A percentile compares a stretch with the other conserved stretches of the same genome.
Conservation (phyloP, 371 early-diverging fungal genomes). For the Actinomortierella wolfii region DNA sequence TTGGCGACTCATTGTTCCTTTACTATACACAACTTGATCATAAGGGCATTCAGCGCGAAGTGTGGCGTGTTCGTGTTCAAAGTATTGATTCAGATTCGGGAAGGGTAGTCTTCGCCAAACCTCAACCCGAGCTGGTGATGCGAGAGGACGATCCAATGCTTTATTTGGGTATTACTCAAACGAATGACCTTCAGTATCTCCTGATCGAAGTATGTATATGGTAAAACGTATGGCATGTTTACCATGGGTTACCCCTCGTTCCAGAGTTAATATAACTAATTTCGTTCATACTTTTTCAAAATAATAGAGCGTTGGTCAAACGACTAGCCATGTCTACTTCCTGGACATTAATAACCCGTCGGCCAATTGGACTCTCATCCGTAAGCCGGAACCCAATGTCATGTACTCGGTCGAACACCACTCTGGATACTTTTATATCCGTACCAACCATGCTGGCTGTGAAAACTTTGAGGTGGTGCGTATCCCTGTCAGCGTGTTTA, state of each 20-base stretch:
- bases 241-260: too few relatives aligned
- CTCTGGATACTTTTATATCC: slow-evolving; percentile 48
- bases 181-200: slow-evolving; percentile 29
- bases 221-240: too few relatives aligned
- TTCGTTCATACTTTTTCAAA: background rate
- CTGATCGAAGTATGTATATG: slow-evolving; percentile 26
- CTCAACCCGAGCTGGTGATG: slow-evolving; percentile 47
- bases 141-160: slow-evolving; percentile 48
- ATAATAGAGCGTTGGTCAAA: slow-evolving; percentile 26
- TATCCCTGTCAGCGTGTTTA: slow-evolving; percentile 6
- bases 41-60: slow-evolving; percentile 48
- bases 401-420: slow-evolving; percentile 52
- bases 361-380: slow-evolving; percentile 24
- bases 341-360: slow-evolving; percentile 18
- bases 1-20: slow-evolving; percentile 32
- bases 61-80: slow-evolving; percentile 35
- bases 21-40: slow-evolving; percentile 51
- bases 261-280: too few relatives aligned
- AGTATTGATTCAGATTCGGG: slow-evolving; percentile 3
- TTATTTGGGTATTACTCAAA: slow-evolving; percentile 27
- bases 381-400: slow-evolving; percentile 16
- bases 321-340: slow-evolving; percentile 20
- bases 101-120: background rate
- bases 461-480: slow-evolving; percentile 49
- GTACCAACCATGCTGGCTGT: slow-evolving; percentile 45